Percentiles rank a stretch among this genome's conserved stretches.
Evolutionary conservation across 2,329 filamentous ascomycete genomes (phyloP).

Genomic region (Colletotrichum navitas): DNA sequence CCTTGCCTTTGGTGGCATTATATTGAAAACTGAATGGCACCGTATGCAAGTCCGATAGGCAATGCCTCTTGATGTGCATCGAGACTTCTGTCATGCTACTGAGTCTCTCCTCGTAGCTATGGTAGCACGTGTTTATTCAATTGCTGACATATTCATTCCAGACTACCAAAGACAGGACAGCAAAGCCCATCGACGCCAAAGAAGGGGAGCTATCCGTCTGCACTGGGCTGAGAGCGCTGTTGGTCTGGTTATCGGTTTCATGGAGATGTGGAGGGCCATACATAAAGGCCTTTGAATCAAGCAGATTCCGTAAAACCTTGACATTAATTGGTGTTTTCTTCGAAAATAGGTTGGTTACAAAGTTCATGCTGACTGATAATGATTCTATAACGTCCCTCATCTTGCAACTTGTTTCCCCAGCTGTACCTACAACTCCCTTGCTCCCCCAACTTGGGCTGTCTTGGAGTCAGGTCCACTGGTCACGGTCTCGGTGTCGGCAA

Average conservation of each 20-base stretch:
- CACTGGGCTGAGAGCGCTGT: not conserved
- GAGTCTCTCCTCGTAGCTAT: too few species aligned
- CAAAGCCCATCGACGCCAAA: too few species aligned
- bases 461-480: not conserved
- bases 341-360: too few species aligned
- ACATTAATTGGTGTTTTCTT: not conserved
- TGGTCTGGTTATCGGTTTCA: not conserved
- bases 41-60: too few species aligned
- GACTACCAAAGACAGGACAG: too few species aligned
- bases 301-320: not conserved
- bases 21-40: too few species aligned
- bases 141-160: too few species aligned
- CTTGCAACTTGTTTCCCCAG: too few species aligned
- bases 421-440: conserved; percentile 4
- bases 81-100: too few species aligned
- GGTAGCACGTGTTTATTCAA: too few species aligned
- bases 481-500: not conserved
- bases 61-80: too few species aligned
- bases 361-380: not conserved
- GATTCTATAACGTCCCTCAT: not conserved
- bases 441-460: not conserved
- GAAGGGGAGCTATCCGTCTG: not conserved
- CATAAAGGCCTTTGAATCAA: not conserved
- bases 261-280: not conserved
- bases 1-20: too few species aligned